A percentile compares a stretch with the other conserved stretches of the same genome.
These are phyloP conservation scores for Sanghuangporus weigelae DNA, from an alignment of 1,284 basidiomycete genomes.

Conservation along the genomic window DNA sequence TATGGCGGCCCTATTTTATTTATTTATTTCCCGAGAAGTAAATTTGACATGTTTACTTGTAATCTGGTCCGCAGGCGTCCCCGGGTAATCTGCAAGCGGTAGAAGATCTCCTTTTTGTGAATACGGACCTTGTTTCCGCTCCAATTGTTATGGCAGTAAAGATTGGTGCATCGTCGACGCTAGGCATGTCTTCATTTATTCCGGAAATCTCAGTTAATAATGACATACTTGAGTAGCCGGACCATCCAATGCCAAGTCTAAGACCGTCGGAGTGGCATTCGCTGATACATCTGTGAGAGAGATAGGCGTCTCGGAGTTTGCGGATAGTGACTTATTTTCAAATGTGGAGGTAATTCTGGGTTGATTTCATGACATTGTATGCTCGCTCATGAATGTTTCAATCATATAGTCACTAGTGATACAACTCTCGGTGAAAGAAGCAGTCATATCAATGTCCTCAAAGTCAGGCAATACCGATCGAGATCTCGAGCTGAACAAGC, in stretches of 20 bases:
- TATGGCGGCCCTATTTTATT: constrained; percentile 27
- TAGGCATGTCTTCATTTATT: constrained; percentile 3
- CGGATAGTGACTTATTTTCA: constrained; percentile 93
- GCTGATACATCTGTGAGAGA: constrained; percentile 73
- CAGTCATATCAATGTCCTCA: constrained; percentile 68
- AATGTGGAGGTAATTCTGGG: constrained; percentile 85
- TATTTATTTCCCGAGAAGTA: neutral
- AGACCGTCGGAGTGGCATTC: constrained; percentile 67
- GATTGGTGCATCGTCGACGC: constrained; percentile 49
- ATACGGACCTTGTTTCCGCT: constrained; percentile 77
- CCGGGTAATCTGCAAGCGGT: constrained; percentile 94
- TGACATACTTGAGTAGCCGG: constrained; percentile 27
- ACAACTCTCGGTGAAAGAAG: constrained; percentile 96
- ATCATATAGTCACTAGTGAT: constrained; percentile 81
- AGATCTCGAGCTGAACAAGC: constrained; percentile 84
- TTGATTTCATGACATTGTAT: constrained; percentile 49
- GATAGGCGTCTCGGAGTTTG: constrained; percentile 81
- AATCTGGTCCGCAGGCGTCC: constrained; percentile 58
- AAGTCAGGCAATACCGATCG: constrained; percentile 63
- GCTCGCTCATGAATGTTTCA: neutral
- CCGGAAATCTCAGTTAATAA: neutral
- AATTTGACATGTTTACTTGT: neutral
- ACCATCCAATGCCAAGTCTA: constrained; percentile 46
- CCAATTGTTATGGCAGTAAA: constrained; percentile 92
- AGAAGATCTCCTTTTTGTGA: constrained; percentile 89